Base-by-base conservation (phyloP, 2,329 filamentous ascomycete species). In the Colletotrichum chlorophyti region DNA sequence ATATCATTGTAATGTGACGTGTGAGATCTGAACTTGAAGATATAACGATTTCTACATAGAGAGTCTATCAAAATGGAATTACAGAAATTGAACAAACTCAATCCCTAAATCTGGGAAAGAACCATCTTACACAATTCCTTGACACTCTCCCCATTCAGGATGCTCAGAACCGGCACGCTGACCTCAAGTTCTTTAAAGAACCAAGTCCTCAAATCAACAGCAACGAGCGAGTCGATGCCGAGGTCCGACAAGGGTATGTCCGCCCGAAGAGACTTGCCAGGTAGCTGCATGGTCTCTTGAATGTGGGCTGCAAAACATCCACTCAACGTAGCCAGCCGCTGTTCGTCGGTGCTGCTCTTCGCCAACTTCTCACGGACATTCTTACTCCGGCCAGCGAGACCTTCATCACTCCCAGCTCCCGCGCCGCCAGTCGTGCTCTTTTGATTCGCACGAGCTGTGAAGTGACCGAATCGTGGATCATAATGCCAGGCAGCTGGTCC, bases 161-260 rank as follows among this genome's bases (percentile, higher is more conserved):
- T 70, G 58, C 78, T 79, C 12, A 82, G 65, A 1, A 80, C 72
- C 0, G 78, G 75, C 1, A 82, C 68, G 43, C 81, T 75, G 1
- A 76, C 66, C 1, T 71, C 62, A 0, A 82, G 42, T 46, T 78
- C 69, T 54, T 78, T 79, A 27, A 74, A 48, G 55, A 81, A 80
- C 80, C 80, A 83, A 6, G 74, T 69, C 2, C 78, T 73, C 5
- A 76, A 74, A 70, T 66, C 68, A n/a, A 68, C 60, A 4, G 66
- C 68, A 2, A 68, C 61, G 11, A 71, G 59, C 10, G 65, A 66
- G 53, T 70, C 66, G 23, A 68, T 58, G 32, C 69, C 69, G 23
- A 65, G 57, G 5, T 66, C 34, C 40, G 24, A 35, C 31, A 53
- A 23, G 1, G 50, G 40, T 4, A 45, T 31, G 12, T 53, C 50